Conservation (phyloP, 176 grass and related monocot species). For the Carex scoparia region DNA sequence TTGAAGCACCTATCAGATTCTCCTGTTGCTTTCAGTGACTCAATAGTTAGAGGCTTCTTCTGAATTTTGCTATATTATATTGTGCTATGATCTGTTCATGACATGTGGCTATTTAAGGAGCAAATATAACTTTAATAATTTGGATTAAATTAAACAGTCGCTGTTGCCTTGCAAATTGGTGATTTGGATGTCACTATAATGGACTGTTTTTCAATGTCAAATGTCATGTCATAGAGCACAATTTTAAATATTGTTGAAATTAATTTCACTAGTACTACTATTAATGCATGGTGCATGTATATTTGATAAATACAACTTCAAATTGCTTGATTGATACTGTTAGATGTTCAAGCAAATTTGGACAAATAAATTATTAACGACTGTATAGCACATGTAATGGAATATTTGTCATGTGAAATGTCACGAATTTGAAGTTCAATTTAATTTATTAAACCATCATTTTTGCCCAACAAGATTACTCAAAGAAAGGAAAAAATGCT, state of each 20-base stretch:
- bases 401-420: too few species aligned
- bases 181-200: too few species aligned
- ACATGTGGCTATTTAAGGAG: background rate
- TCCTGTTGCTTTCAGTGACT: constrained; percentile 1
- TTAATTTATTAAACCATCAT: background rate
- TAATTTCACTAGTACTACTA: background rate
- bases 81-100: background rate
- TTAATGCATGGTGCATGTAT: background rate
- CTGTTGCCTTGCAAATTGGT: background rate
- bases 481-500: background rate
- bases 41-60: background rate
- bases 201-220: background rate
- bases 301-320: background rate
- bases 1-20: background rate
- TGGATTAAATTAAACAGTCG: background rate
- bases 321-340: background rate
- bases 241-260: background rate
- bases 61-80: background rate
- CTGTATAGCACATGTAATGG: background rate
- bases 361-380: background rate
- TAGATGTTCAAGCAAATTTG: background rate
- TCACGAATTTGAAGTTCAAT: background rate
- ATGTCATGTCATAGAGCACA: background rate
- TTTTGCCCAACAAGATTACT: background rate
- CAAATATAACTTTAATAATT: background rate